Evolutionary conservation across 2,329 filamentous ascomycete genomes (phyloP).

Genomic region (Aspergillus novoparasiticus): DNA sequence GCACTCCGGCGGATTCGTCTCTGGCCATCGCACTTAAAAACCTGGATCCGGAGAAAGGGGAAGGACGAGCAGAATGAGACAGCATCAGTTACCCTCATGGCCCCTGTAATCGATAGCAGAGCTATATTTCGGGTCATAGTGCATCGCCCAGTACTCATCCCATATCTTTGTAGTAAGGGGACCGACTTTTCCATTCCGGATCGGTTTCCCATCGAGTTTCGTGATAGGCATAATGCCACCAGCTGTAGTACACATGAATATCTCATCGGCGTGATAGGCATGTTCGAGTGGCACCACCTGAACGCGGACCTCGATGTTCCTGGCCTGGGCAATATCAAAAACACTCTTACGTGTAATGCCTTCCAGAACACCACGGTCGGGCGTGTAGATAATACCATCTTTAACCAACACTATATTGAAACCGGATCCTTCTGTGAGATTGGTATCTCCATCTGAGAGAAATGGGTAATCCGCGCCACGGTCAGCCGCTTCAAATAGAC

Average conservation of each 20-base stretch:
- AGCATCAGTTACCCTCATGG: not conserved
- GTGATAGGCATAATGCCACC: conserved; percentile 59
- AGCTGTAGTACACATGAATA: conserved; percentile 58
- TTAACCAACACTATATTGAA: conserved; percentile 55
- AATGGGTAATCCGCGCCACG: conserved; percentile 53
- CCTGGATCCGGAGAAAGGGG: not conserved
- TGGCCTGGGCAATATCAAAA: conserved; percentile 43
- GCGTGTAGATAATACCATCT: conserved; percentile 48
- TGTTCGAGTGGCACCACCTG: conserved; percentile 48
- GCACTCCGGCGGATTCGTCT: not conserved
- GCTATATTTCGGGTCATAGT: conserved; percentile 44
- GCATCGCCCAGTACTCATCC: conserved; percentile 56
- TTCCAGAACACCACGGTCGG: conserved; percentile 51
- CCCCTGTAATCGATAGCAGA: conserved; percentile 12
- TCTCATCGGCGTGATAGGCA: conserved; percentile 50
- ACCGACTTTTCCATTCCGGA: conserved; percentile 49
- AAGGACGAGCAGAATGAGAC: not conserved
- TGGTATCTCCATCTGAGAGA: conserved; percentile 53
- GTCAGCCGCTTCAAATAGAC: conserved; percentile 51
- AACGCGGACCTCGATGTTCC: conserved; percentile 39
- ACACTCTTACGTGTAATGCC: conserved; percentile 55
- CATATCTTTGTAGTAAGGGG: conserved; percentile 52
- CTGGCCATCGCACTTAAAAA: not conserved
- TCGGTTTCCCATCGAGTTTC: conserved; percentile 45
- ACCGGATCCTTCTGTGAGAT: conserved; percentile 55